Base-by-base conservation (phyloP, 78 protist species). In the Cavenderia fasciculata region DNA sequence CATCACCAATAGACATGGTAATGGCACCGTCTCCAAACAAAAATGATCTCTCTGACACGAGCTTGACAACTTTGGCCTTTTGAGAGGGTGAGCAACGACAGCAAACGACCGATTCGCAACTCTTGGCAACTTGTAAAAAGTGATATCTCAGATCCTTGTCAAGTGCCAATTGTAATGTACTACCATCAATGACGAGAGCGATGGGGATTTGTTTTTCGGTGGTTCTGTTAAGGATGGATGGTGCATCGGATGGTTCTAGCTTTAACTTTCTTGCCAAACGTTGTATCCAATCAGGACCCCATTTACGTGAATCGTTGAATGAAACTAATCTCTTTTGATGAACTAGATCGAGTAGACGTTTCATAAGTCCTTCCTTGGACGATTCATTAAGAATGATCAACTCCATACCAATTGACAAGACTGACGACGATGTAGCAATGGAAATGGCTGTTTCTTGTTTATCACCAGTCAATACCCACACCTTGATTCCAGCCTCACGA, bases 401-500 rank as follows among this genome's bases (percentile, higher is more conserved):
- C 34, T 84, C 79, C 96, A 94, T 94, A n/a, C 59, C 85, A 18
- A 41, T 51, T 25, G 70, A 44, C 44, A 94, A 51, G 21, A 90
- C 90, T 6, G 69, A 49, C 0, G 92, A 90, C 23, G 94, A 70
- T n/a, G 85, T 68, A 16, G 92, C 98, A 59, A 98, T 98, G 59
- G 94, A 91, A 33, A 95, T 85, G 19, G 99, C 99, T 0, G 99
- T 98, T 92, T 97, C 99, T 49, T 65, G 92, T 85, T 98, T 98
- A 95, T 98, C 99, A 46, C 99, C 99, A 2, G 99, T 98, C 56
- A 98, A 85, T 69, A 98, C 95, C 99, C 99, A 98, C n/a, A 97
- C 85, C 51, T 93, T 92, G 51, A 96, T 44, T 11, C 96, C 97
- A 7, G 98, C 97, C 16, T 92, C 93, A 57, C 93, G 65, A 8